phyloP scores from a whole-genome alignment of 2,329 filamentous ascomycete genomes.

The Xylaria sp. region DNA sequence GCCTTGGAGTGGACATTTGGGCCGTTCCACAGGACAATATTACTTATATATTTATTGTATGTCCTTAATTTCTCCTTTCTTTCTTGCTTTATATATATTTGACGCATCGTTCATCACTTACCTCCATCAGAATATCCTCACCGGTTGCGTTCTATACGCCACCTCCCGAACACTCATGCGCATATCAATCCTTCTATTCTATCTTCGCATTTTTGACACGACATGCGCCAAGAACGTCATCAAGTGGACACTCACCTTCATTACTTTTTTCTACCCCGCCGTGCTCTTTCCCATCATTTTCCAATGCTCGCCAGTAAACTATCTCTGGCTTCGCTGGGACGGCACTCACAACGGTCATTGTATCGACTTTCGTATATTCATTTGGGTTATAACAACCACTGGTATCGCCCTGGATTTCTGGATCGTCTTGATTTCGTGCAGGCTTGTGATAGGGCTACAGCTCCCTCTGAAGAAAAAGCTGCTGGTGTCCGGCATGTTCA shows the following conservation, averaged over 20 bases:
- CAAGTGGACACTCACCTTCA: conserved; percentile 14
- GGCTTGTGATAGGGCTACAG: conserved; percentile 15
- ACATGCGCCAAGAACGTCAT: conserved; percentile 8
- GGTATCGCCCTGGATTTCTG: conserved; percentile 23
- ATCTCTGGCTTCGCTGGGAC: conserved; percentile 26
- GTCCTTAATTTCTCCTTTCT: no score
- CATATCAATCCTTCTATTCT: conserved; percentile 32
- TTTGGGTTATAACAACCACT: conserved; percentile 13
- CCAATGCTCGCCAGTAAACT: conserved; percentile 27
- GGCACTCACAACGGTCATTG: conserved; percentile 20
- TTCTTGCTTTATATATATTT: no score
- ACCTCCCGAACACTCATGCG: conserved; percentile 18
- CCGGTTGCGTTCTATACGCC: conserved; percentile 6
- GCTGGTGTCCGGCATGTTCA: conserved; percentile 25
- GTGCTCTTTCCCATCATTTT: conserved; percentile 22
- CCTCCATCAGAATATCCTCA: conserved; percentile 2
- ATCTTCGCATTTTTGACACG: conserved; percentile 23
- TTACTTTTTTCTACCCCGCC: not conserved
- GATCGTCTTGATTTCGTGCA: conserved; percentile 14
- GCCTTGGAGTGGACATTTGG: conserved; percentile 28
- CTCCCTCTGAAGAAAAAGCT: conserved; percentile 24
- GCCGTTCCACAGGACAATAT: conserved; percentile 29
- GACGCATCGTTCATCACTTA: conserved; percentile 1
- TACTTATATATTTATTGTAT: conserved; percentile 17
- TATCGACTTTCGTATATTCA: conserved; percentile 5